Conservation (phyloP, 345 rosid species). For the Pelargonium nanum region DNA sequence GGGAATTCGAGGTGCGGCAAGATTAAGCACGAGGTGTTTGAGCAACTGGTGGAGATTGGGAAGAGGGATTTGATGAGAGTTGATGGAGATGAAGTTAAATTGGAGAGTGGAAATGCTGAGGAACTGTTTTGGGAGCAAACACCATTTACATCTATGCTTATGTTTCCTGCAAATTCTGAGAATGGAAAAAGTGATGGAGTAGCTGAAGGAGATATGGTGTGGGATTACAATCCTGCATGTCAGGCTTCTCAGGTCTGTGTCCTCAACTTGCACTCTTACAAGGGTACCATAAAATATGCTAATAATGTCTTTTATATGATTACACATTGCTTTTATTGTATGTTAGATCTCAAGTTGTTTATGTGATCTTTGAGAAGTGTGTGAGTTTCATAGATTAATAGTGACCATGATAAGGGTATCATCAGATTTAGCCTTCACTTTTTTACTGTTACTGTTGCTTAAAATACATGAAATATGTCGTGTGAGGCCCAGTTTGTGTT, state of each 20-base stretch:
- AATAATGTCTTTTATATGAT: not conserved
- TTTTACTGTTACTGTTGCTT: not conserved
- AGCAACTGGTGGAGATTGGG: slow-evolving; percentile 56
- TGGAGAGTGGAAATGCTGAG: slow-evolving; percentile 22
- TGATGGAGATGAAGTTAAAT: slow-evolving; percentile 22
- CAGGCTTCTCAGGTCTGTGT: slow-evolving; percentile 48
- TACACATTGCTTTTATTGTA: not conserved
- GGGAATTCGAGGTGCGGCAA: slow-evolving; percentile 36
- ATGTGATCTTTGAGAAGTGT: not conserved
- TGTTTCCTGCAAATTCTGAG: slow-evolving; percentile 21
- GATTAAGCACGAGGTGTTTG: slow-evolving; percentile 41
- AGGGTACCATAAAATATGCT: no score
- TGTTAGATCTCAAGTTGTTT: not conserved
- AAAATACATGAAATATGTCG: not conserved
- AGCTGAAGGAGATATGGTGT: slow-evolving; percentile 13
- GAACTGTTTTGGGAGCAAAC: slow-evolving; percentile 14
- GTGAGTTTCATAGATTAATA: no score
- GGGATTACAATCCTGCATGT: slow-evolving; percentile 20
- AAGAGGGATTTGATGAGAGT: slow-evolving; percentile 21
- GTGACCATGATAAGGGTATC: not conserved
- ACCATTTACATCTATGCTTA: slow-evolving; percentile 29
- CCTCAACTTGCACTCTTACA: not conserved
- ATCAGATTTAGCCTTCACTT: not conserved
- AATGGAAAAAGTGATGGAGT: slow-evolving; percentile 14
- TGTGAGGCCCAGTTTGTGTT: not conserved